Base-by-base conservation (phyloP, 73 alveolate genomes). In the Diophrys sp. region DNA sequence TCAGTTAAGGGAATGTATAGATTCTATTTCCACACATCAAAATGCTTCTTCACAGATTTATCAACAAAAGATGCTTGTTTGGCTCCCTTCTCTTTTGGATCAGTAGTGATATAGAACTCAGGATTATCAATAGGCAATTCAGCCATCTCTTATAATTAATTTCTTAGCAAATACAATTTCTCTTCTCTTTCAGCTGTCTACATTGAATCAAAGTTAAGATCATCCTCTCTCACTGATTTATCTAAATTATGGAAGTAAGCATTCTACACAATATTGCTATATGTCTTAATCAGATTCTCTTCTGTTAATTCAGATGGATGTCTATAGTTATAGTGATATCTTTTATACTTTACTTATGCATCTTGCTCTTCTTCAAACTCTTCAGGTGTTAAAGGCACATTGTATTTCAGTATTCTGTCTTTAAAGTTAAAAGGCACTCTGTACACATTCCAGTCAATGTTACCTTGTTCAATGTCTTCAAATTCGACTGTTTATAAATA, bases 381-480 rank as follows among this genome's bases (percentile, higher is more conserved):
- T n/a, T 80, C 83, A 56, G 84, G 91, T 73, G 83, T 82, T 56
- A 91, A 55, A 14, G 90, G 97, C 25, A 93, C 91, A 67, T 89
- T 88, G 44, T 67, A 81, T 55, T 84, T 82, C 0, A 88, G 54
- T 2, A 88, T 53, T 68, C 84, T 79, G 32, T 73, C 91, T 31
- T 80, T 80, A 73, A 62, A 91, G 74, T 91, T 91, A 14, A 86
- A 33, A 2, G 91, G 94, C 28, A 92, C 85, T 34, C 82, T 67
- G 67, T 86, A 92, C 14, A 85, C 91, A 67, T 85, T 87, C 88
- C 93, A 92, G 81, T 89, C 95, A 29, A 92, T 78, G 0, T 78
- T 33, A 28, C 95, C 82, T 79, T 81, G 53, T 56, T 92, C 97
- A 54, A 92, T 89, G 55, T 90, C 90, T 29, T 88, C 56, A 62